Evolutionary conservation across 2,329 filamentous ascomycete species (phyloP), one percentile per base, ranked within the genome.

Genomic region (Rutstroemia sp.): DNA sequence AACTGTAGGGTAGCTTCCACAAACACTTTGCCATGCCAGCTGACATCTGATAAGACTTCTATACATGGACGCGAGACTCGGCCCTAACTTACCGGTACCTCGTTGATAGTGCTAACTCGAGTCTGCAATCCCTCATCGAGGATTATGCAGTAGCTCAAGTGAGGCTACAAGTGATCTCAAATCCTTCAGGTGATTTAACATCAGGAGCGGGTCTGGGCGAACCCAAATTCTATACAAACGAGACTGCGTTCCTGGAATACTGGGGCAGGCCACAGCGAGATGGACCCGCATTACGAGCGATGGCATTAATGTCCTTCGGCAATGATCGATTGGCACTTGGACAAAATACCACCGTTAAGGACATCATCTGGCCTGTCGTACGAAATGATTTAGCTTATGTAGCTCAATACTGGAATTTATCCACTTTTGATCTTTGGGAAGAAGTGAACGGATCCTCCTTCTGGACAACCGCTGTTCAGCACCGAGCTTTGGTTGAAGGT

Each of bases 391-490:
- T 94, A 30, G 78, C 77, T 48, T 92, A 92, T 60, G 83, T 89
- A 6, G 79, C 82, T 0, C 81, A 88, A 65, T 88, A 89, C 73
- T 88, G 86, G 83, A 80, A 78, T 58, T 71, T 76, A 59, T 77
- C 77, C 6, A 76, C 76, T 0, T 92, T 85, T 65, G 89, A 95
- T 68, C 78, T 94, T 8, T 94, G 90, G 90, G 89, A 95, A 68
- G 89, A 94, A 69, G 80, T 90, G 5, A 76, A 78, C 18, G 87
- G 87, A 52, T 85, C 81, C 21, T 90, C 87, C 0, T 94, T 91
- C 75, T 95, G 92, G 71, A 92, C 89, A 1, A 74, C 83, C 38
- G 81, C 83, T 2, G 79, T 79, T 49, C 82, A 87, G 59, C 83
- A 92, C 67, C 62, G 65, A 30, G 75, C 82, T 27, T 73, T 86